Evolutionary conservation across 2,329 filamentous ascomycete genomes (phyloP).

Genomic region (Epichloe festucae): DNA sequence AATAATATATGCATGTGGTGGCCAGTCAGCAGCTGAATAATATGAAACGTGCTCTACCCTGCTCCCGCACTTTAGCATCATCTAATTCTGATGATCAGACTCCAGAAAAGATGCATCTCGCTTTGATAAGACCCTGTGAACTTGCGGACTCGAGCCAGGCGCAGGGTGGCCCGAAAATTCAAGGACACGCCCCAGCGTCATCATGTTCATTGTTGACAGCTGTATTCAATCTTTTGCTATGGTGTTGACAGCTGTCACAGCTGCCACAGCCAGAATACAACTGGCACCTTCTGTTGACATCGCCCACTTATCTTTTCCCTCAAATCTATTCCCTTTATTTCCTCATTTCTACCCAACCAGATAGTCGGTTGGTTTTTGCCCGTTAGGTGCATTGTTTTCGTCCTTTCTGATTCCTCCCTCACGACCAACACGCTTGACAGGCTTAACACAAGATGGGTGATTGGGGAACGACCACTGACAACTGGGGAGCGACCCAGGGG

Average conservation of each 20-base stretch:
- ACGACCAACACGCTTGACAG: not conserved
- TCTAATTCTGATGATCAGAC: too few species aligned
- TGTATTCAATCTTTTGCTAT: not conserved
- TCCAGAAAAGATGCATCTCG: too few species aligned
- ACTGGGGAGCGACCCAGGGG: conserved; percentile 1
- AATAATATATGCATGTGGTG: not conserved
- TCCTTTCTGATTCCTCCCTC: not conserved
- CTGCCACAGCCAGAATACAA: not conserved
- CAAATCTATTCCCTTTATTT: not conserved
- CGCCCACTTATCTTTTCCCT: not conserved
- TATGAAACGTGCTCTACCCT: not conserved
- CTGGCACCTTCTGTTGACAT: not conserved
- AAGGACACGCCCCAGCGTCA: not conserved
- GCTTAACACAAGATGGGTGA: conserved; percentile 2
- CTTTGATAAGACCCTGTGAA: too few species aligned
- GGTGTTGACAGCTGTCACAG: not conserved
- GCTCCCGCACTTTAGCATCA: not conserved
- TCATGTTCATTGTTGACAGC: not conserved
- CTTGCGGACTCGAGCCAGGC: too few species aligned
- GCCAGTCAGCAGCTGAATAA: not conserved
- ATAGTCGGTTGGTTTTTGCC: not conserved
- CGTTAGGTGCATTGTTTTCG: not conserved
- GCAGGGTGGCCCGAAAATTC: not conserved
- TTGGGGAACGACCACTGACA: not conserved
- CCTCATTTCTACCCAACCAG: not conserved